Evolutionary conservation across 257 asterid genomes (phyloP).

Genomic region (Eucommia ulmoides): DNA sequence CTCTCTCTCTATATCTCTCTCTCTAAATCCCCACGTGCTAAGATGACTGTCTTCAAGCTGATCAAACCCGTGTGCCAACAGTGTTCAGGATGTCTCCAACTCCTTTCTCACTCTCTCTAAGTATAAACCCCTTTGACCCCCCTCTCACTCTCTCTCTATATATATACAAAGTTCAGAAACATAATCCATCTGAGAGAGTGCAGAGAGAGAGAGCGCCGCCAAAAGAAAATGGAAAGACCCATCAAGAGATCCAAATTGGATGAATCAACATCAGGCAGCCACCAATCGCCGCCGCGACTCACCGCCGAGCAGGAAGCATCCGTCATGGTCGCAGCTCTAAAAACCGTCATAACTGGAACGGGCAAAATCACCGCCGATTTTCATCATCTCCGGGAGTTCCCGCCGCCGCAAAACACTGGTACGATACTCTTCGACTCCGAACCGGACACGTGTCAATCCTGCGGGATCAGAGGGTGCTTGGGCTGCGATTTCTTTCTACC

Average conservation of each 20-base stretch:
- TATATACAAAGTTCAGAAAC: too few relatives aligned
- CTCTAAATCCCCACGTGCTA: too few relatives aligned
- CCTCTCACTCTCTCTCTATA: too few relatives aligned
- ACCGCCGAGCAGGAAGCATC: neutral
- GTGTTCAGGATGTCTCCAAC: too few relatives aligned
- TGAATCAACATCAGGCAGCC: neutral
- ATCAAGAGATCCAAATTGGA: neutral
- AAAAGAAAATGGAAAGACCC: neutral
- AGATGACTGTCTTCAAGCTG: too few relatives aligned
- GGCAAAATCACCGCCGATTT: neutral
- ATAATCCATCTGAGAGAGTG: too few relatives aligned
- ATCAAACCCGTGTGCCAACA: too few relatives aligned
- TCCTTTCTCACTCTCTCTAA: too few relatives aligned
- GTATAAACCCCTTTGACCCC: too few relatives aligned
- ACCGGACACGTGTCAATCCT: neutral
- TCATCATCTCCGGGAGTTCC: neutral
- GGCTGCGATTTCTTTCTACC: neutral
- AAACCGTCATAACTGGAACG: neutral
- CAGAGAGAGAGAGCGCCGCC: too few relatives aligned
- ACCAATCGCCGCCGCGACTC: neutral
- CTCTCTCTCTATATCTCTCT: too few relatives aligned
- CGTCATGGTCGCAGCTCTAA: neutral
- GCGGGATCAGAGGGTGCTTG: neutral
- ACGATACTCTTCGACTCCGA: neutral
- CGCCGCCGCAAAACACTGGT: neutral